Conservation (phyloP, 2,329 filamentous ascomycete species). For the Phaeoacremonium minimum region DNA sequence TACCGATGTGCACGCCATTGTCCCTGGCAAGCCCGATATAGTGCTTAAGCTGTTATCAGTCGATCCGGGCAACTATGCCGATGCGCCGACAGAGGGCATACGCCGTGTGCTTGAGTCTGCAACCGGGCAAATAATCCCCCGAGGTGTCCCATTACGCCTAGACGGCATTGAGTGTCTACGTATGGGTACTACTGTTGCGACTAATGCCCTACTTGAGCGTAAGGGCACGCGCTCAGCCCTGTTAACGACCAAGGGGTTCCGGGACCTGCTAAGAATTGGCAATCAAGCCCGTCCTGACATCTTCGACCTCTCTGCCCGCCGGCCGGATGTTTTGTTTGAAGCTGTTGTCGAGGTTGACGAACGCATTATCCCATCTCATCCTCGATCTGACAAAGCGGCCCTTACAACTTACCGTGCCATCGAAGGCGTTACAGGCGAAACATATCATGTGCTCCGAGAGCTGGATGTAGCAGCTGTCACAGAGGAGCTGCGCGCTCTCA, state of each 20-base stretch:
- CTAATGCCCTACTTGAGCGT: slow-evolving; percentile 61
- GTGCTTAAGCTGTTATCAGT: slow-evolving; percentile 73
- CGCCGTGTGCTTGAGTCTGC: slow-evolving; percentile 62
- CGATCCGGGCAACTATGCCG: slow-evolving; percentile 65
- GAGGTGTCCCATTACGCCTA: slow-evolving; percentile 7
- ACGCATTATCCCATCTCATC: slow-evolving; percentile 2
- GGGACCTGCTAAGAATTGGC: slow-evolving; percentile 62
- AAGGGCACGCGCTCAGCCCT: slow-evolving; percentile 64
- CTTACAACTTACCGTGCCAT: slow-evolving; percentile 36
- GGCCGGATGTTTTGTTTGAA: slow-evolving; percentile 61
- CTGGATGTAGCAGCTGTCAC: slow-evolving; percentile 12
- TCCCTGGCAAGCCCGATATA: slow-evolving; percentile 62
- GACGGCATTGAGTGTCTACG: slow-evolving; percentile 50
- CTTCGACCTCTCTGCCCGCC: slow-evolving; percentile 60
- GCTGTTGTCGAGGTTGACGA: slow-evolving; percentile 46
- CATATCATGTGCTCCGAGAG: slow-evolving; percentile 17
- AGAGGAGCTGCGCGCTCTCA: slow-evolving; percentile 30
- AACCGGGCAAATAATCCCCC: slow-evolving; percentile 51
- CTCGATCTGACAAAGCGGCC: slow-evolving; percentile 18
- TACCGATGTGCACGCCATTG: slow-evolving; percentile 65
- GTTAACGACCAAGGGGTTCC: slow-evolving; percentile 62
- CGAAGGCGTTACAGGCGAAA: slow-evolving; percentile 18
- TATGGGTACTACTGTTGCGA: slow-evolving; percentile 69
- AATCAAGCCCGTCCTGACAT: slow-evolving; percentile 64
- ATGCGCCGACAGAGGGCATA: slow-evolving; percentile 69